phyloP scores from a whole-genome alignment of 2,329 filamentous ascomycete genomes.

The Didymella arachidicola region DNA sequence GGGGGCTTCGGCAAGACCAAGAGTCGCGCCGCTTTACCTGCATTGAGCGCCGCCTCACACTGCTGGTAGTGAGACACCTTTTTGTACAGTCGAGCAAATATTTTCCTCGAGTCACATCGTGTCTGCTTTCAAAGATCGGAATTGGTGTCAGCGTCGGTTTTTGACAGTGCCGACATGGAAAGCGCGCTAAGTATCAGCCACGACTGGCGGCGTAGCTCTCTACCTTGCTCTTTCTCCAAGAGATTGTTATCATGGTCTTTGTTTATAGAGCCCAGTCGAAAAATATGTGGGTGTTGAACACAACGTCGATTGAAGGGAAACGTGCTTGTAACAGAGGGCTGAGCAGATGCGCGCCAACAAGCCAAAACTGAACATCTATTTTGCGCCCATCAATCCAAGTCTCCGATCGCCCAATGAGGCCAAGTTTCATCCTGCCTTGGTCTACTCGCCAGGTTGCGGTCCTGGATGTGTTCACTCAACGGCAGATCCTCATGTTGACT shows the following conservation, averaged over 20 bases:
- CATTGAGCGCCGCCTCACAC: too few relatives aligned
- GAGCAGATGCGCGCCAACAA: neutral
- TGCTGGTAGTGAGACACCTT: neutral
- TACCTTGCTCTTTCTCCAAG: neutral
- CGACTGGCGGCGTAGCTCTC: neutral
- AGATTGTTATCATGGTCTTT: neutral
- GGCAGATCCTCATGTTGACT: conserved; percentile 51
- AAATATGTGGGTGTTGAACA: neutral
- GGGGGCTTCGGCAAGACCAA: neutral
- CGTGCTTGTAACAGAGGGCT: neutral
- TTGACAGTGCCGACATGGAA: neutral
- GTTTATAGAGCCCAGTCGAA: neutral
- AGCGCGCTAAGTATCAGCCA: neutral
- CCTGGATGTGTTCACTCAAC: conserved; percentile 34
- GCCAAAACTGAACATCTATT: neutral
- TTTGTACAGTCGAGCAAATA: neutral
- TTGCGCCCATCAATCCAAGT: conserved; percentile 15
- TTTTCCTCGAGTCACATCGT: neutral
- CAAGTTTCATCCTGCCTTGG: conserved; percentile 37
- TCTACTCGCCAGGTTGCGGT: conserved; percentile 35
- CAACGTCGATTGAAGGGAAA: neutral
- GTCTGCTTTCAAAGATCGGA: neutral
- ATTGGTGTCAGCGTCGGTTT: too few relatives aligned
- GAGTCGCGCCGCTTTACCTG: neutral
- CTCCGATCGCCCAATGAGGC: conserved; percentile 33